Evolutionary conservation across 2,329 filamentous ascomycete genomes (phyloP).

Genomic region (Pestalotiopsis sp.): DNA sequence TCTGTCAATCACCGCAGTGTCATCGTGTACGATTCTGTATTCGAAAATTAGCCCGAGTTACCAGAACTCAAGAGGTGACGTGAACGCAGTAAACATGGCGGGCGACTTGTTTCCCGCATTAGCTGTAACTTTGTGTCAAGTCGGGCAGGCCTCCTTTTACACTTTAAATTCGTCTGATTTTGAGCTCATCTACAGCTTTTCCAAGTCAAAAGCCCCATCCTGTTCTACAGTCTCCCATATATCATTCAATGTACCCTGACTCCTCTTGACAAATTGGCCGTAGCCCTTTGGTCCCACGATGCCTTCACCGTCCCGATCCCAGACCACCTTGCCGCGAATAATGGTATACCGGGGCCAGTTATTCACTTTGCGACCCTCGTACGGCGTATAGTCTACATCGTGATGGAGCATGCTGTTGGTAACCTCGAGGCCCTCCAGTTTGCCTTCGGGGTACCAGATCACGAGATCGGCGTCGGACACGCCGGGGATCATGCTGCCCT

Average conservation of each 20-base stretch:
- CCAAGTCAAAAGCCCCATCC: slow-evolving; percentile 22
- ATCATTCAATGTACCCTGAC: slow-evolving; percentile 17
- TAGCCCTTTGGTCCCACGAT: slow-evolving; percentile 39
- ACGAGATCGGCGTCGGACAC: slow-evolving; percentile 58
- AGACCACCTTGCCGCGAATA: slow-evolving; percentile 59
- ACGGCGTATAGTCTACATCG: slow-evolving; percentile 65
- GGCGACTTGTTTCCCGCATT: too few species aligned
- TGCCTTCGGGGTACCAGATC: slow-evolving; percentile 56
- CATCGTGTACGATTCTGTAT: too few species aligned
- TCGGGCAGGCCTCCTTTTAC: not conserved
- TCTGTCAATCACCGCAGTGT: too few species aligned
- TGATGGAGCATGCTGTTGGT: slow-evolving; percentile 61
- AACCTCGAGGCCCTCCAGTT: slow-evolving; percentile 43
- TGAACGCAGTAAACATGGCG: too few species aligned
- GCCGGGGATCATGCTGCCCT: slow-evolving; percentile 53
- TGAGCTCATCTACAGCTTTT: slow-evolving; percentile 30
- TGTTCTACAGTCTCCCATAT: slow-evolving; percentile 33
- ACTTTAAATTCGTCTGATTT: not conserved
- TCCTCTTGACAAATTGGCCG: slow-evolving; percentile 21
- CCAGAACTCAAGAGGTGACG: too few species aligned
- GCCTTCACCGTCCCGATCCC: slow-evolving; percentile 56
- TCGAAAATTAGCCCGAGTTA: too few species aligned
- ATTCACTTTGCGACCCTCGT: slow-evolving; percentile 56
- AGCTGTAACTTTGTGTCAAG: too few species aligned
- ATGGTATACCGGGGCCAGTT: slow-evolving; percentile 67